Evolutionary conservation across 352 stramenopile genomes (phyloP).

Genomic region (Phytophthora pini): DNA sequence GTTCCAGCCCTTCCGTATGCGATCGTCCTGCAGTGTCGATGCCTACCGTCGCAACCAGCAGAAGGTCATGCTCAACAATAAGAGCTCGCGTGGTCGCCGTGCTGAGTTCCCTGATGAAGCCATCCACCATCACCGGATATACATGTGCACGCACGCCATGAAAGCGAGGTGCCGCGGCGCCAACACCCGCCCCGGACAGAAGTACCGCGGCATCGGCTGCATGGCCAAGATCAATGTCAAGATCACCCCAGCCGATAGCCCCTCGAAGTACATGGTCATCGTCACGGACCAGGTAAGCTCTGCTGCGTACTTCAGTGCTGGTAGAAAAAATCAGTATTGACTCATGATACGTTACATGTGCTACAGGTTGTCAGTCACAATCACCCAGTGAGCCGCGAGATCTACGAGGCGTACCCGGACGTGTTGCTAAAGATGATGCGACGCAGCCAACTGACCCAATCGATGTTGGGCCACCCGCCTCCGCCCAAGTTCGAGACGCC

Average conservation of each 20-base stretch:
- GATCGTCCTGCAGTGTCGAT: constrained; percentile 84
- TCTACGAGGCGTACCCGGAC: constrained; percentile 87
- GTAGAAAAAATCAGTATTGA: not conserved
- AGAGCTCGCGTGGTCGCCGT: constrained; percentile 78
- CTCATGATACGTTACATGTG: not conserved
- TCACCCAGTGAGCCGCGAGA: constrained; percentile 83
- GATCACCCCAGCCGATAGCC: constrained; percentile 83
- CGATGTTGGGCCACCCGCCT: constrained; percentile 68
- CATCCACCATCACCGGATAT: constrained; percentile 90
- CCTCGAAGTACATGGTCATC: constrained; percentile 89
- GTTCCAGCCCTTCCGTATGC: constrained; percentile 88
- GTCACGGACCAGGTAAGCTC: constrained; percentile 79
- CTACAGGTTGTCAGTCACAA: constrained; percentile 85
- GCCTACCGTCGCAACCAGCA: constrained; percentile 86
- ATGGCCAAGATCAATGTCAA: constrained; percentile 91
- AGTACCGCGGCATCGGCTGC: constrained; percentile 85
- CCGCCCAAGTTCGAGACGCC: constrained; percentile 80
- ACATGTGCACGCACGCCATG: constrained; percentile 91
- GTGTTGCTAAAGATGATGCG: constrained; percentile 88
- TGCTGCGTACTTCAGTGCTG: not conserved
- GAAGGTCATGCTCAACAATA: constrained; percentile 90
- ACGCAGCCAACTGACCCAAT: constrained; percentile 70
- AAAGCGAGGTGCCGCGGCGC: constrained; percentile 82
- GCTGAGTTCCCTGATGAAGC: constrained; percentile 84
- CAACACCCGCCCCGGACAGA: constrained; percentile 77